Evolutionary conservation across 2,329 filamentous ascomycete genomes (phyloP).

Genomic region (Xenosphaeropsis pyriputrescens): DNA sequence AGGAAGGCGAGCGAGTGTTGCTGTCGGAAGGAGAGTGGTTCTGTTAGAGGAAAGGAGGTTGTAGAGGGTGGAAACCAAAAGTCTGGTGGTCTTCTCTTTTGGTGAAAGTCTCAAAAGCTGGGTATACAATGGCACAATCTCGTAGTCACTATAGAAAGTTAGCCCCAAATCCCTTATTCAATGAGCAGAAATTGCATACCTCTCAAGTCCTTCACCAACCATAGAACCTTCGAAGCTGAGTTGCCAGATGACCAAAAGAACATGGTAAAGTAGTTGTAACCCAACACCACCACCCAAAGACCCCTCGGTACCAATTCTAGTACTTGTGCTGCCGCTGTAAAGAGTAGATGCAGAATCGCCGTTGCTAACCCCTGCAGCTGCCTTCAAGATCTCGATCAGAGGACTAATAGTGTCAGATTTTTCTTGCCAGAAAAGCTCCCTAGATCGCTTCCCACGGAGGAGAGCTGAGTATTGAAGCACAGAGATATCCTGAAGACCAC

Average conservation of each 20-base stretch:
- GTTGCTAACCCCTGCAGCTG: constrained; percentile 60
- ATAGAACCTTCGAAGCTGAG: constrained; percentile 80
- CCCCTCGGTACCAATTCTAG: constrained; percentile 46
- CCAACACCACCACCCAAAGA: constrained; percentile 69
- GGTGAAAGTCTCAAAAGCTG: constrained; percentile 82
- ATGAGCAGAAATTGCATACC: constrained; percentile 37
- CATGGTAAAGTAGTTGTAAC: constrained; percentile 85
- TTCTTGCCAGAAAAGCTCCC: constrained; percentile 83
- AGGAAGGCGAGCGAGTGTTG: constrained; percentile 73
- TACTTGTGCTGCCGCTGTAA: constrained; percentile 39
- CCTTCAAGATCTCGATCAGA: constrained; percentile 66
- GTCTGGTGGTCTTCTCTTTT: constrained; percentile 93
- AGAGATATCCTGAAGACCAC: constrained; percentile 86
- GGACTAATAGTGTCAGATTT: constrained; percentile 73
- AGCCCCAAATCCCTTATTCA: constrained; percentile 7
- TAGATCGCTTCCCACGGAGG: constrained; percentile 57
- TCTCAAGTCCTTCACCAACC: constrained; percentile 63
- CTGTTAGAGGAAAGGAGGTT: constrained; percentile 65
- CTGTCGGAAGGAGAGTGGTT: constrained; percentile 65
- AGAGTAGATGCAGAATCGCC: constrained; percentile 43
- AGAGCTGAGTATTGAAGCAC: constrained; percentile 83
- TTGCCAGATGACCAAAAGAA: constrained; percentile 90
- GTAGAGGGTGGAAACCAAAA: constrained; percentile 76
- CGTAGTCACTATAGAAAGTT: constrained; percentile 58
- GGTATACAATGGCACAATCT: constrained; percentile 84